phyloP scores from a whole-genome alignment of 2,329 filamentous ascomycete species.

The Colletotrichum viniferum region DNA sequence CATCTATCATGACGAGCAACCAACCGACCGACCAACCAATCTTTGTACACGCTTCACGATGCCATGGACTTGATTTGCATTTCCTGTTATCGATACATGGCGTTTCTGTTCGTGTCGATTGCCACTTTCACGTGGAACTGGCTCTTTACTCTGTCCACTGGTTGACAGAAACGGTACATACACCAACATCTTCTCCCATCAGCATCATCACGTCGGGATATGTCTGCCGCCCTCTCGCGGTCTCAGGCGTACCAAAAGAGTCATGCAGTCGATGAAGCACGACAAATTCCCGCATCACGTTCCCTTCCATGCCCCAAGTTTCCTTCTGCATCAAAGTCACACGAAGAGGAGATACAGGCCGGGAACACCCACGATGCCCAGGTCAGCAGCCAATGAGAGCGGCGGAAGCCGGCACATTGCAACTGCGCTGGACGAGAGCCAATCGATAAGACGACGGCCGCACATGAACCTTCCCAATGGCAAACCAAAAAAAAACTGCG shows the following conservation, averaged over 20 bases:
- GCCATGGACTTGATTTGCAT: not conserved
- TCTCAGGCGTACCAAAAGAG: not conserved
- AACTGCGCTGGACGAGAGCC: slow-evolving; percentile 5
- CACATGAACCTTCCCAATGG: not conserved
- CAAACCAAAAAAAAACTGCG: not conserved
- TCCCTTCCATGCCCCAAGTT: not conserved
- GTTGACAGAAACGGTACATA: not conserved
- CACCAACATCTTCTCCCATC: not conserved
- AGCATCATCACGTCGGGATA: not conserved
- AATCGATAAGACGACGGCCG: not conserved
- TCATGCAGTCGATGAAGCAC: not conserved
- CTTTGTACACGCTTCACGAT: not conserved
- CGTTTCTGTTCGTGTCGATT: not conserved
- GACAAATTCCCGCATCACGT: not conserved
- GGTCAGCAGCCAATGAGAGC: slow-evolving; percentile 19
- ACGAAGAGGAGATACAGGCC: not conserved
- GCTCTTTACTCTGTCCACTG: not conserved
- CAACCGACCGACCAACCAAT: not conserved
- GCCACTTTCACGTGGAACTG: not conserved
- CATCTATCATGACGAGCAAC: not conserved
- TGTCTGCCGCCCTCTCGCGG: not conserved
- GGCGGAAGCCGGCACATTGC: slow-evolving; percentile 16
- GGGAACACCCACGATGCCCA: not conserved
- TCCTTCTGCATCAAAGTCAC: not conserved
- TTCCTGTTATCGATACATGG: not conserved